Evolutionary conservation across 805 yeast genomes (phyloP).

Genomic region (Hanseniaspora valbyensis): DNA sequence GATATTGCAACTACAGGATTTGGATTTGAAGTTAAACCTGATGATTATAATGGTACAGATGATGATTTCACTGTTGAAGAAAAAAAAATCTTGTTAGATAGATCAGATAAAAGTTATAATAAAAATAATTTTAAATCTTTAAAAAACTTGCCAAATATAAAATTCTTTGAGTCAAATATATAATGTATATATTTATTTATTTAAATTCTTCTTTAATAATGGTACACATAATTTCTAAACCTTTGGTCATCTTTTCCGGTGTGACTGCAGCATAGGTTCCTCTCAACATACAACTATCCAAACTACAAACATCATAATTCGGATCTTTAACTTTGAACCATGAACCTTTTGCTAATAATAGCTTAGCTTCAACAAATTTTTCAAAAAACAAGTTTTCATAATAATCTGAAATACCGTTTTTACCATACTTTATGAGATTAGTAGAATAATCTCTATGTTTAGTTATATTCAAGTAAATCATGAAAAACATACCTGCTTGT

Average conservation of each 20-base stretch:
- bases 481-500: conserved; percentile 60
- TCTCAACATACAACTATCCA: conserved; percentile 16
- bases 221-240: conserved; percentile 16
- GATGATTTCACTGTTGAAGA: conserved; percentile 16
- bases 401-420: conserved; percentile 27
- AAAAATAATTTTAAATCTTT: background rate
- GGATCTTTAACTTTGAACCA: conserved; percentile 19
- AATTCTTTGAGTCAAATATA: conserved; percentile 5
- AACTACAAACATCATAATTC: background rate
- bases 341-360: conserved; percentile 18
- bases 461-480: conserved; percentile 46
- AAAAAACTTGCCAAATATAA: conserved; percentile 1
- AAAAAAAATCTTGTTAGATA: conserved; percentile 5
- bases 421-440: background rate
- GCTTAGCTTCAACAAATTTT: conserved; percentile 16
- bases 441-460: conserved; percentile 47
- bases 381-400: conserved; percentile 17
- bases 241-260: conserved; percentile 18
- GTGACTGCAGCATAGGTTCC: conserved; percentile 20
- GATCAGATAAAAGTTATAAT: conserved; percentile 1
- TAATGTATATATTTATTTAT: background rate
- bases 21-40: conserved; percentile 22
- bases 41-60: conserved; percentile 19
- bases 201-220: conserved; percentile 16
- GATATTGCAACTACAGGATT: conserved; percentile 32